Conservation (phyloP, 768 basidiomycete genomes). For the Suillus paluster region DNA sequence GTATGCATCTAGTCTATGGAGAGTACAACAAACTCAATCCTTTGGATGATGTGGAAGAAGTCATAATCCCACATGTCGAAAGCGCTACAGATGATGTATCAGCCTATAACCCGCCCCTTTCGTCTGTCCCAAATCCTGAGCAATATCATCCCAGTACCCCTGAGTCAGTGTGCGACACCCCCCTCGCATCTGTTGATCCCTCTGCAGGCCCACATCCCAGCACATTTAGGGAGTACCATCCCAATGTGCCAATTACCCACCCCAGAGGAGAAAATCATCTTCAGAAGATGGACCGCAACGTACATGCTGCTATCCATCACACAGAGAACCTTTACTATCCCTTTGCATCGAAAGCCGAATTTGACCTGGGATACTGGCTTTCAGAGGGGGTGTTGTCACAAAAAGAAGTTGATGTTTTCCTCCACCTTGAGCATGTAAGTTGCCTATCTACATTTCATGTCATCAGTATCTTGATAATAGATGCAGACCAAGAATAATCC, state of each 20-base stretch:
- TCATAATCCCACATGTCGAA: too few species aligned
- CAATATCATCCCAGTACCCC: too few species aligned
- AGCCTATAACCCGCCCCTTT: too few species aligned
- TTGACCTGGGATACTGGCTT: constrained; percentile 13
- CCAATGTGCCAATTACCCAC: too few species aligned
- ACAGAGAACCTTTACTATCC: constrained; percentile 6
- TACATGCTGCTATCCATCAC: background rate
- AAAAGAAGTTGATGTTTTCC: constrained; percentile 7
- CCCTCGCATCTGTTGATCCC: background rate
- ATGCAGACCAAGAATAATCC: background rate
- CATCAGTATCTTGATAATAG: background rate
- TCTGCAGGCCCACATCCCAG: background rate
- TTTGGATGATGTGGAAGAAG: too few species aligned
- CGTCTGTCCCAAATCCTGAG: too few species aligned
- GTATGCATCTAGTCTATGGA: too few species aligned
- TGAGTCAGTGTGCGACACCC: too few species aligned
- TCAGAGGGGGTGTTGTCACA: background rate
- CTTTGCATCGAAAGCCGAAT: constrained; percentile 7
- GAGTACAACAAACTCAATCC: too few species aligned
- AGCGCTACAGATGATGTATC: too few species aligned
- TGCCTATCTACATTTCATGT: background rate
- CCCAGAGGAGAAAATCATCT: constrained; percentile 3
- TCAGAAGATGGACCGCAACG: constrained; percentile 9
- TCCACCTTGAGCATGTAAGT: constrained; percentile 3
- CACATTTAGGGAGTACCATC: too few species aligned